These are phyloP conservation scores for Pyronema domesticum DNA, from an alignment of 495 filamentous ascomycete genomes.

Conservation along the genomic window DNA sequence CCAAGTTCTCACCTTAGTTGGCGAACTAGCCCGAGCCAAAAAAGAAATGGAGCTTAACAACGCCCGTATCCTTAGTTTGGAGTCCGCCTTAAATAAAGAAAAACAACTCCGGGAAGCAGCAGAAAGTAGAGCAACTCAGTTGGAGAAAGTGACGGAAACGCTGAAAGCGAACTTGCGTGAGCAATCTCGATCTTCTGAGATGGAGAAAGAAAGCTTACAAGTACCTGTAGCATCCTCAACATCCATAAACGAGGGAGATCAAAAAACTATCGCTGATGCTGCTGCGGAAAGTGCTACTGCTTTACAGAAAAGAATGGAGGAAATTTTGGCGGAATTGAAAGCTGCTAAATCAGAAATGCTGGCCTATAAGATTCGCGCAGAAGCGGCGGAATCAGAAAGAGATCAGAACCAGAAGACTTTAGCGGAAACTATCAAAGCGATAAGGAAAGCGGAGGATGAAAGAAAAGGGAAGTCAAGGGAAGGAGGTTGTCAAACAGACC, in stretches of 20 bases:
- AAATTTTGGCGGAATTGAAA: conserved; percentile 66
- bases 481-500: conserved; percentile 27
- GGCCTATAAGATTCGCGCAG: conserved; percentile 53
- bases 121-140: conserved; percentile 56
- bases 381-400: conserved; percentile 60
- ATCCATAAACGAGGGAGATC: conserved; percentile 25
- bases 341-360: conserved; percentile 67
- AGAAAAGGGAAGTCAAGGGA: conserved; percentile 13
- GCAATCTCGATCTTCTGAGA: not conserved
- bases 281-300: conserved; percentile 32
- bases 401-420: conserved; percentile 50
- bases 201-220: not conserved
- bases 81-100: conserved; percentile 61
- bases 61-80: conserved; percentile 60
- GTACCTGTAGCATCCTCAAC: conserved; percentile 23
- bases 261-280: conserved; percentile 25
- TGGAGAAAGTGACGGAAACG: conserved; percentile 32
- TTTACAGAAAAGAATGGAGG: conserved; percentile 58
- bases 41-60: conserved; percentile 68
- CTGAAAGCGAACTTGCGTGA: conserved; percentile 1
- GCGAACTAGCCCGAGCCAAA: conserved; percentile 61
- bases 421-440: conserved; percentile 73
- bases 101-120: conserved; percentile 62
- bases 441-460: conserved; percentile 47
- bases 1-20: conserved; percentile 62